A percentile compares a stretch with the other conserved stretches of the same genome.
phyloP scores from a whole-genome alignment of 371 early-diverging fungal genomes.

The Mortierella sp. region DNA sequence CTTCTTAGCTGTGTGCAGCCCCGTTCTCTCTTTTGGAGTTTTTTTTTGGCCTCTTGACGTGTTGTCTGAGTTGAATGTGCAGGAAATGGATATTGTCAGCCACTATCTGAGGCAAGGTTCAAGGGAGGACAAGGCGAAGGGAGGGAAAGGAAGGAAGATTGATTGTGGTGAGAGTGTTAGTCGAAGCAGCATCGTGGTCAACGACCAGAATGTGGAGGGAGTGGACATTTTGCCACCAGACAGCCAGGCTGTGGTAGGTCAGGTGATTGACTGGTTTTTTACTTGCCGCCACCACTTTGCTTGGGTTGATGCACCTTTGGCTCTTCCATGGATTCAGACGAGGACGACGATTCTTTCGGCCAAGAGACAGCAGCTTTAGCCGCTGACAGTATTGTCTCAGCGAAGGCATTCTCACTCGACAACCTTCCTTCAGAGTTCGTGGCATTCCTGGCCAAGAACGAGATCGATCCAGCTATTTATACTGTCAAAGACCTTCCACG shows the following conservation, averaged over 20 bases:
- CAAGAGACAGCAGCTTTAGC: not conserved
- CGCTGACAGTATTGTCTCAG: not conserved
- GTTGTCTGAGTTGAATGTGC: not conserved
- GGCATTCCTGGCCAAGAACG: slow-evolving; percentile 69
- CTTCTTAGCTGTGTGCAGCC: not conserved
- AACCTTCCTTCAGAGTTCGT: slow-evolving; percentile 67
- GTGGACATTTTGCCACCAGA: too few relatives aligned
- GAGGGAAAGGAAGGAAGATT: too few relatives aligned
- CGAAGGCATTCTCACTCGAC: slow-evolving; percentile 54
- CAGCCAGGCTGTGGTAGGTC: too few relatives aligned
- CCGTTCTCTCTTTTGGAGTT: too few relatives aligned
- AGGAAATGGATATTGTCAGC: too few relatives aligned
- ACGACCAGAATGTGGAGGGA: too few relatives aligned
- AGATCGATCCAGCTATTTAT: slow-evolving; percentile 74
- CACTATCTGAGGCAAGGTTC: too few relatives aligned
- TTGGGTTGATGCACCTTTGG: not conserved
- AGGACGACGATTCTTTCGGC: slow-evolving; percentile 11
- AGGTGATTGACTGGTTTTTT: too few relatives aligned
- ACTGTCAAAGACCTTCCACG: slow-evolving; percentile 69
- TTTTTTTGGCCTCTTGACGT: not conserved
- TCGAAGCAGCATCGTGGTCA: too few relatives aligned
- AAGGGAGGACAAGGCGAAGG: too few relatives aligned
- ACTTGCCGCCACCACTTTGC: not conserved
- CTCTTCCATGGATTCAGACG: slow-evolving; percentile 27
- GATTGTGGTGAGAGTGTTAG: too few relatives aligned